Conservation (phyloP, 2,329 filamentous ascomycete genomes). For the Pseudofabraea citricarpa region DNA sequence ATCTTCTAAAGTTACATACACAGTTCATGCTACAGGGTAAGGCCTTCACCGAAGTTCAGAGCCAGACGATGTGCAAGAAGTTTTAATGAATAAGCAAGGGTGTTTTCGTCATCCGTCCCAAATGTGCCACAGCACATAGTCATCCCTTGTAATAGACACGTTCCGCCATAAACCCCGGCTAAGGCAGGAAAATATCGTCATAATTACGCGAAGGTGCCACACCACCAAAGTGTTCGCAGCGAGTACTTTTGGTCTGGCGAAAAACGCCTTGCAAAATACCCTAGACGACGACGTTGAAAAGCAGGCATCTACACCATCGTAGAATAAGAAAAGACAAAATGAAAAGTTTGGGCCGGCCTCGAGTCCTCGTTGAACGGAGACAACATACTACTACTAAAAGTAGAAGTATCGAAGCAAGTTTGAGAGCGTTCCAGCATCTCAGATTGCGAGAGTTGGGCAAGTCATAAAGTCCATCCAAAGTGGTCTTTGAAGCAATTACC, state of each 20-base stretch:
- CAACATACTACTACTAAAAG: background rate
- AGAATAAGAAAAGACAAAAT: background rate
- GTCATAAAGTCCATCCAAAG: slow-evolving; percentile 7
- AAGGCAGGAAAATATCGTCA: background rate
- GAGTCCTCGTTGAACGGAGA: background rate
- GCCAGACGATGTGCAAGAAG: background rate
- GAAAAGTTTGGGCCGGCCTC: too few species aligned
- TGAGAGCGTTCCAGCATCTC: slow-evolving; percentile 29
- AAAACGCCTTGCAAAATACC: background rate
- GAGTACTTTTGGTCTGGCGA: background rate
- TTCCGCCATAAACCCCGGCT: background rate
- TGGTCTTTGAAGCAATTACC: slow-evolving; percentile 13
- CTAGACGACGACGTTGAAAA: background rate
- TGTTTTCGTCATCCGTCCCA: background rate
- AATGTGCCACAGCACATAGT: too few species aligned
- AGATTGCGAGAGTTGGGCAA: slow-evolving; percentile 7
- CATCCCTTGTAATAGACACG: background rate
- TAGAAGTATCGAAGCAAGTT: slow-evolving; percentile 7
- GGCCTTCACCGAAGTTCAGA: background rate
- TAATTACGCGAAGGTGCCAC: background rate
- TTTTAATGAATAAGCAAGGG: background rate
- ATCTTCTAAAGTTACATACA: background rate
- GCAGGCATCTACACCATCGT: background rate
- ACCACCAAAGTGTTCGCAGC: background rate
- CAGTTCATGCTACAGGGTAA: background rate